phyloP scores from a whole-genome alignment of 2,329 filamentous ascomycete species.

The Aspergillus sp. region DNA sequence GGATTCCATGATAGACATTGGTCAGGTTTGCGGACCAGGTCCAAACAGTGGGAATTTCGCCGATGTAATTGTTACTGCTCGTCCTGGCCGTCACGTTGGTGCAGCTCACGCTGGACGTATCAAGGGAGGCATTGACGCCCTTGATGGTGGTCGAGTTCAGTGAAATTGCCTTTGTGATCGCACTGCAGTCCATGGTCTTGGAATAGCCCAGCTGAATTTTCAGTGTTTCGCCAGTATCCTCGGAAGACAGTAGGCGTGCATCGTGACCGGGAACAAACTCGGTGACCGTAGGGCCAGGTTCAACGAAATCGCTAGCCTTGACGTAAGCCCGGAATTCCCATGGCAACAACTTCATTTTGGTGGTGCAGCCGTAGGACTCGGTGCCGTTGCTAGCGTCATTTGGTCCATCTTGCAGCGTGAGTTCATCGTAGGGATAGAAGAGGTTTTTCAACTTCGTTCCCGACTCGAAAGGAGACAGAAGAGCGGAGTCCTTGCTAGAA shows the following conservation, averaged over 20 bases:
- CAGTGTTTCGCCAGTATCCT: slow-evolving; percentile 45
- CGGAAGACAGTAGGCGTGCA: slow-evolving; percentile 54
- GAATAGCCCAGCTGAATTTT: slow-evolving; percentile 60
- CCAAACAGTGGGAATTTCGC: slow-evolving; percentile 57
- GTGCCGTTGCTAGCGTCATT: slow-evolving; percentile 39
- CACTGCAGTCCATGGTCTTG: slow-evolving; percentile 59
- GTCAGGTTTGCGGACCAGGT: slow-evolving; percentile 53
- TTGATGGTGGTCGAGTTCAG: slow-evolving; percentile 56
- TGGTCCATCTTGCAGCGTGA: slow-evolving; percentile 50
- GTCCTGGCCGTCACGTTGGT: slow-evolving; percentile 36
- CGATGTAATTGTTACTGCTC: slow-evolving; percentile 40
- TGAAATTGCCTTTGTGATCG: slow-evolving; percentile 51
- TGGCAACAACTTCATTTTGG: slow-evolving; percentile 52
- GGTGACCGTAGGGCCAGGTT: slow-evolving; percentile 59
- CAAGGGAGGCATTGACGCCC: slow-evolving; percentile 46
- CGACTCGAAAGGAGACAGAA: slow-evolving; percentile 57
- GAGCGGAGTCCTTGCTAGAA: slow-evolving; percentile 44
- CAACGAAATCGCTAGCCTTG: slow-evolving; percentile 50
- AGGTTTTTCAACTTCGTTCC: slow-evolving; percentile 61
- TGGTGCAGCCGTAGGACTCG: slow-evolving; percentile 55
- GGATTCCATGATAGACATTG: slow-evolving; percentile 61
- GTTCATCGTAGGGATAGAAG: slow-evolving; percentile 61
- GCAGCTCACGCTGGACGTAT: slow-evolving; percentile 50
- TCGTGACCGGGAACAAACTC: slow-evolving; percentile 64
- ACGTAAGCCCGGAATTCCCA: slow-evolving; percentile 64